Evolutionary conservation across 139 green algal genomes (phyloP), one percentile per base, ranked within the genome.

Genomic region (Chlamydomonas asymmetrica): DNA sequence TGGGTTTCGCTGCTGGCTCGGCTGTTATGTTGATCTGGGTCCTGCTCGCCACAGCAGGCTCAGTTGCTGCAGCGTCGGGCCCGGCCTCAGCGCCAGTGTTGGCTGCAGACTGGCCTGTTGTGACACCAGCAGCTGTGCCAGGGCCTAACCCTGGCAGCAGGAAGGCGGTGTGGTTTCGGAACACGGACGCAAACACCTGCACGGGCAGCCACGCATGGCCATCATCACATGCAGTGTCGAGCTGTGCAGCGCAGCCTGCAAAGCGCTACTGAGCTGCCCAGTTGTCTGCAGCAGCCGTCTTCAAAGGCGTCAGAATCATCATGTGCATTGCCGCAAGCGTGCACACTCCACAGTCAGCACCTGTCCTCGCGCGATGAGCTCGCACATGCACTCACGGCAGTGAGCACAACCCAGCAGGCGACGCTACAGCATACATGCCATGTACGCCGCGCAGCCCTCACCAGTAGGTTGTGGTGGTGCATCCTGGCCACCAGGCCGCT

Each of bases 181-280:
- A 76, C 29, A 76, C 70, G 29, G 70, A 76, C 1, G 57, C 56
- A 29, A 76, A 68, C 0, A 76, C 57, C 68, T 75, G 56, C n/a
- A n/a, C 10, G 25, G 4, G 20, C 54, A 4, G 50, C 5, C 6
- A 62, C 8, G 34, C n/a, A 4, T 38, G 20, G 54, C 35, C 3
- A 4, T 35, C 54, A 62, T 4, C 5, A 37, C 8, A 32, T 5
- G 37, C n/a, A n/a, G n/a, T n/a, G n/a, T n/a, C n/a, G n/a, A n/a
- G n/a, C n/a, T n/a, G n/a, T n/a, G n/a, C n/a, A n/a, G n/a, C n/a
- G n/a, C n/a, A n/a, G n/a, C n/a, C n/a, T n/a, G n/a, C n/a, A n/a
- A n/a, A n/a, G n/a, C n/a, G n/a, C n/a, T n/a, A n/a, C n/a, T n/a
- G n/a, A n/a, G n/a, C n/a, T n/a, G n/a, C n/a, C n/a, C n/a, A n/a